A percentile compares a stretch with the other conserved stretches of the same genome.
Conservation (phyloP, 78 protist genomes). For the slime mould (Dictyostelium discoideum) region dicty_2.7 NC_007088.5:177501-178000, state of each 20-base stretch:
- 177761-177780: constrained; percentile 39
- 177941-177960: constrained; percentile 73
- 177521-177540: constrained; percentile 20
- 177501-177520: not conserved
- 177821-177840: not conserved
- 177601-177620: constrained; percentile 56
- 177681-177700: constrained; percentile 34
- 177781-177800: not conserved
- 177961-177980: not conserved
- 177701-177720: constrained; percentile 59
- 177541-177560: constrained; percentile 39
- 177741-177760: constrained; percentile 21
- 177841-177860: not conserved
- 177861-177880: constrained; percentile 61
- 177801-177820: not conserved
- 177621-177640: constrained; percentile 49
- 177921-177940: constrained; percentile 44
- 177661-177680: not conserved
- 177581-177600: constrained; percentile 61
- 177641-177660: not conserved
- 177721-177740: constrained; percentile 62
- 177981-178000: constrained; percentile 15
- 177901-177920: constrained; percentile 5
- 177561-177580: constrained; percentile 70
- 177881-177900: constrained; percentile 7